A percentile compares a stretch with the other conserved stretches of the same genome.
Conservation (phyloP, 2,329 filamentous ascomycete species). For the Pyrenophora tritici-repentis region DNA sequence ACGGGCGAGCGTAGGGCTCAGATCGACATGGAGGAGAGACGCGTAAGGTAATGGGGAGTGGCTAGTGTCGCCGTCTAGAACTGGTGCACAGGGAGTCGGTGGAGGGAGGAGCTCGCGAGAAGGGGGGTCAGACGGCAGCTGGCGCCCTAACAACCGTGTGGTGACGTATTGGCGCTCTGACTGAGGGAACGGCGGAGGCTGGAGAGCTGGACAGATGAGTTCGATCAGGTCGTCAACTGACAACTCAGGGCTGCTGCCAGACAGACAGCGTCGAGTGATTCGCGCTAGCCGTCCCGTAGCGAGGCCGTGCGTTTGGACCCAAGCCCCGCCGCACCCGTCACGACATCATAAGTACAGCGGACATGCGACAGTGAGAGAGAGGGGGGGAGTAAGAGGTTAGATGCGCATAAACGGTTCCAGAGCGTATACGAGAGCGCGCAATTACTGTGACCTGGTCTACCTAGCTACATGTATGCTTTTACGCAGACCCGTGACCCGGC, state of each 20-base stretch:
- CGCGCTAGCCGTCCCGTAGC: slow-evolving; percentile 25
- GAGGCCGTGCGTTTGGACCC: slow-evolving; percentile 23
- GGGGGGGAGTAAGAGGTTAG: too few species aligned
- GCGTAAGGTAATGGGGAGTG: slow-evolving; percentile 32
- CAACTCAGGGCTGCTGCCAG: slow-evolving; percentile 30
- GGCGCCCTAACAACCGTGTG: slow-evolving; percentile 25
- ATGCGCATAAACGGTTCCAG: too few species aligned
- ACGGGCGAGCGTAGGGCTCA: slow-evolving; percentile 28
- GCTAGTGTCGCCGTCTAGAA: slow-evolving; percentile 35
- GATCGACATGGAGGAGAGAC: slow-evolving; percentile 37
- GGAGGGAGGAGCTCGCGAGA: slow-evolving; percentile 28
- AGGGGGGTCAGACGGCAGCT: slow-evolving; percentile 29
- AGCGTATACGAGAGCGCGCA: too few species aligned
- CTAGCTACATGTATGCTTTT: background rate
- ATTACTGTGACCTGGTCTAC: too few species aligned
- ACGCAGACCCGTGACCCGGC: background rate
- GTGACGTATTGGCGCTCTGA: slow-evolving; percentile 20
- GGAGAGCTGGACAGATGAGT: slow-evolving; percentile 22
- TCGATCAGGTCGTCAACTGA: slow-evolving; percentile 24
- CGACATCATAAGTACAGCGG: slow-evolving; percentile 5
- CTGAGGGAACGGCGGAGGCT: slow-evolving; percentile 15
- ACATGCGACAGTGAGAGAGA: background rate
- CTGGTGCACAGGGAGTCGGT: slow-evolving; percentile 30
- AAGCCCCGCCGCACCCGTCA: slow-evolving; percentile 13
- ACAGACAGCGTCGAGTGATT: slow-evolving; percentile 27